These are phyloP conservation scores for Hebeloma cylindrosporum DNA, from an alignment of 768 basidiomycete species.

Conservation along the genomic window DNA sequence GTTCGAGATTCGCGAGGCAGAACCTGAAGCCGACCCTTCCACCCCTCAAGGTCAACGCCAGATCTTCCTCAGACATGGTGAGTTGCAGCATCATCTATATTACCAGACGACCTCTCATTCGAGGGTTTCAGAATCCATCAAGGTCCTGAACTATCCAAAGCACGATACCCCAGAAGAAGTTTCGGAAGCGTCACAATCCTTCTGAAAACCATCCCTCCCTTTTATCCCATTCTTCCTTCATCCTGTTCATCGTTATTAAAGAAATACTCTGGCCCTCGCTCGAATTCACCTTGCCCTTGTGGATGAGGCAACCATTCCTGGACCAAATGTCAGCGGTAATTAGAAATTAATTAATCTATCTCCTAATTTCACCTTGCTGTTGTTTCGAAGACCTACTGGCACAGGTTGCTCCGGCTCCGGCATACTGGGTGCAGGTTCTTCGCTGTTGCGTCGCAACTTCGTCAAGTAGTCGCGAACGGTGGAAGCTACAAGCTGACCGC, in stretches of 20 bases:
- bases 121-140: conserved; percentile 46
- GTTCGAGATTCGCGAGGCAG: conserved; percentile 75
- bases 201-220: not conserved
- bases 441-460: conserved; percentile 49
- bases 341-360: conserved; percentile 5
- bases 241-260: conserved; percentile 28
- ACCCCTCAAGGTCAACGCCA: conserved; percentile 76
- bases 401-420: conserved; percentile 34
- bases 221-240: conserved; percentile 5
- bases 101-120: conserved; percentile 2
- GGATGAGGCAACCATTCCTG: conserved; percentile 38
- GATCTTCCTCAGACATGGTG: conserved; percentile 81
- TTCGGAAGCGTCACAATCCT: not conserved
- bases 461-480: conserved; percentile 70
- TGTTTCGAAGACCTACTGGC: conserved; percentile 18
- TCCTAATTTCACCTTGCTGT: conserved; percentile 18
- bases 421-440: conserved; percentile 33
- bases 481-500: conserved; percentile 55
- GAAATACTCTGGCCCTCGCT: conserved; percentile 38
- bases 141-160: conserved; percentile 42
- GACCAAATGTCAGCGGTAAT: conserved; percentile 10
- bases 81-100: conserved; percentile 22
- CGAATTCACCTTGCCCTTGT: conserved; percentile 25
- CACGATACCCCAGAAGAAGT: conserved; percentile 13
- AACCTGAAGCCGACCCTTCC: conserved; percentile 60